Conservation (phyloP, 2,329 filamentous ascomycete species). For the Metarhizium robertsii region DNA sequence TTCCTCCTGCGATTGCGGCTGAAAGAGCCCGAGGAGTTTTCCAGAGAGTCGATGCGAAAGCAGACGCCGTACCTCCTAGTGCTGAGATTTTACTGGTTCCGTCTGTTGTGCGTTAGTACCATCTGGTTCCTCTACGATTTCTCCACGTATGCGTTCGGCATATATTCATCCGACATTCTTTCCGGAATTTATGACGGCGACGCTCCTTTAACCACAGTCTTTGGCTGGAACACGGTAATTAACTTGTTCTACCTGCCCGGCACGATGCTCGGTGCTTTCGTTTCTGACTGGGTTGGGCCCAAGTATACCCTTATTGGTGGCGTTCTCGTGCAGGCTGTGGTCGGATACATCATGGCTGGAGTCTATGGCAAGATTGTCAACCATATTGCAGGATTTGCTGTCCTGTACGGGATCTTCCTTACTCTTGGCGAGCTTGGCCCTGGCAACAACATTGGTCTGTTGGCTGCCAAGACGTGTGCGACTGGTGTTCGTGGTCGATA, state of each 20-base stretch:
- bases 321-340: constrained; percentile 61
- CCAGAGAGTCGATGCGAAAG: constrained; percentile 56
- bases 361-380: constrained; percentile 63
- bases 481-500: constrained; percentile 73
- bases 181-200: constrained; percentile 48
- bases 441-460: constrained; percentile 82
- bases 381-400: constrained; percentile 24
- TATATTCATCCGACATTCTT: constrained; percentile 74
- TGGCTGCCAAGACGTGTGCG: constrained; percentile 81
- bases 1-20: constrained; percentile 64
- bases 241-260: constrained; percentile 87
- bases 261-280: constrained; percentile 65
- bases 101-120: constrained; percentile 58
- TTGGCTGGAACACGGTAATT: constrained; percentile 83
- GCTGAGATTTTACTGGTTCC: constrained; percentile 61
- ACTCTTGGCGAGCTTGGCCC: constrained; percentile 54
- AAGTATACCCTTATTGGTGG: constrained; percentile 63
- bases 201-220: constrained; percentile 62
- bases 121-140: constrained; percentile 94
- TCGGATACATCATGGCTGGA: constrained; percentile 85
- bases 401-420: constrained; percentile 29
- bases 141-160: constrained; percentile 73
- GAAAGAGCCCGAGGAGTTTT: constrained; percentile 71
- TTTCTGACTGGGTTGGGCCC: constrained; percentile 72
- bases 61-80: constrained; percentile 47